Percentiles rank a stretch among this genome's conserved stretches.
phyloP scores from a whole-genome alignment of 108 stramenopile genomes.

The Pseudonitzschia delicatissima region DNA sequence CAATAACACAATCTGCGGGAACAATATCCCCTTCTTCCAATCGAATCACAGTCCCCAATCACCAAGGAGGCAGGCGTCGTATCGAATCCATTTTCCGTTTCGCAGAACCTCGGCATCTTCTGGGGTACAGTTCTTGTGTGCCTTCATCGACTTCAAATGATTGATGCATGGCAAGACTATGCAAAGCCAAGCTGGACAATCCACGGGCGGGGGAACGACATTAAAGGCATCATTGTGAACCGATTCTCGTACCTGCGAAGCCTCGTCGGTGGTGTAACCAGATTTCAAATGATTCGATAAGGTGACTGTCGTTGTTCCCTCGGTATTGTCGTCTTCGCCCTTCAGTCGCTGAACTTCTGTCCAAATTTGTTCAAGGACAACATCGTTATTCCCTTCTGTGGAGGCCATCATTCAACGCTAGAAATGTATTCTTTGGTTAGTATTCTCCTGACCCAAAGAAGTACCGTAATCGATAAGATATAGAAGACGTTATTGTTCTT shows the following conservation, averaged over 20 bases:
- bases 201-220: conserved; percentile 58
- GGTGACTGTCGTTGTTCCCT: background rate
- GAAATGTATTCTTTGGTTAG: too few species aligned
- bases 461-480: too few species aligned
- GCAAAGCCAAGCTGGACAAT: conserved; percentile 83
- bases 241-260: conserved; percentile 47
- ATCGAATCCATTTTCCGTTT: conserved; percentile 76
- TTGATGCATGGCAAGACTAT: conserved; percentile 83
- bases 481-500: too few species aligned
- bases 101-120: conserved; percentile 83
- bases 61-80: conserved; percentile 77
- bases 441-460: too few species aligned
- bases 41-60: conserved; percentile 69
- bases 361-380: background rate
- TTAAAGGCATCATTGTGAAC: conserved; percentile 42
- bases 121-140: conserved; percentile 61
- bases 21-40: conserved; percentile 81
- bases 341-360: background rate
- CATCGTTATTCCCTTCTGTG: background rate
- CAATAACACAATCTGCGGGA: conserved; percentile 76
- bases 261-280: conserved; percentile 65
- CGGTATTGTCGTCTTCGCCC: background rate
- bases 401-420: background rate
- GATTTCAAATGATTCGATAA: conserved; percentile 3
- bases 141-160: conserved; percentile 73